Percentiles rank a stretch among this genome's conserved stretches.
phyloP scores from a whole-genome alignment of 129 eudicot species.

The Saposhnikovia divaricata region DNA sequence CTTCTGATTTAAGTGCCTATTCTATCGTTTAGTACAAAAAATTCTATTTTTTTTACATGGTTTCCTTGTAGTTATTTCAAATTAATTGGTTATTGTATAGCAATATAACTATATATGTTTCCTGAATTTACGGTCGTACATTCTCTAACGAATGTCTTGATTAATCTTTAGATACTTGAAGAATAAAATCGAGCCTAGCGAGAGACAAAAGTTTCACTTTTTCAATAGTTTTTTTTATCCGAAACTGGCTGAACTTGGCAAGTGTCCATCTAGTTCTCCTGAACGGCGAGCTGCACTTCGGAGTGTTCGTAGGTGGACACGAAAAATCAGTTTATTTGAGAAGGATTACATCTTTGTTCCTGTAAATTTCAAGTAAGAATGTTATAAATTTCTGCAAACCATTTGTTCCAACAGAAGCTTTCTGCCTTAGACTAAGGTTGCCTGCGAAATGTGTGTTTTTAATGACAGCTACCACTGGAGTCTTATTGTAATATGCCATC shows the following conservation, averaged over 20 bases:
- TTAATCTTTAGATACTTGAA: slow-evolving; percentile 53
- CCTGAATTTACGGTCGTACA: neutral
- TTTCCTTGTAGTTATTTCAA: neutral
- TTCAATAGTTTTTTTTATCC: slow-evolving; percentile 91
- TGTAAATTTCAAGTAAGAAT: slow-evolving; percentile 78
- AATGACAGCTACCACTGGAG: slow-evolving; percentile 87
- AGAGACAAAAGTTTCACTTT: slow-evolving; percentile 64
- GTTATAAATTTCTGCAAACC: neutral
- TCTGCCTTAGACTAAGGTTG: neutral
- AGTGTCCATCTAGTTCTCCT: slow-evolving; percentile 58
- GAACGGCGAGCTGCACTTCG: slow-evolving; percentile 69
- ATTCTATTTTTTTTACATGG: neutral
- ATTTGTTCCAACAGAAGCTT: neutral
- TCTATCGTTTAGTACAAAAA: neutral
- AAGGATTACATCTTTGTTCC: slow-evolving; percentile 89
- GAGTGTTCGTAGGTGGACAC: slow-evolving; percentile 97
- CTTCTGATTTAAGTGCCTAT: neutral
- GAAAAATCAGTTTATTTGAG: slow-evolving; percentile 79
- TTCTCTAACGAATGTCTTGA: neutral
- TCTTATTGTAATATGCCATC: slow-evolving; percentile 79
- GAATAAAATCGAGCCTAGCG: slow-evolving; percentile 40
- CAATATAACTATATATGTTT: neutral
- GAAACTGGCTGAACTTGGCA: slow-evolving; percentile 86
- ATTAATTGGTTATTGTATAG: neutral
- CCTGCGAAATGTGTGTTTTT: slow-evolving; percentile 9